Base-by-base conservation (phyloP, 441 rosid species). In the Erodium chrysanthum region DNA sequence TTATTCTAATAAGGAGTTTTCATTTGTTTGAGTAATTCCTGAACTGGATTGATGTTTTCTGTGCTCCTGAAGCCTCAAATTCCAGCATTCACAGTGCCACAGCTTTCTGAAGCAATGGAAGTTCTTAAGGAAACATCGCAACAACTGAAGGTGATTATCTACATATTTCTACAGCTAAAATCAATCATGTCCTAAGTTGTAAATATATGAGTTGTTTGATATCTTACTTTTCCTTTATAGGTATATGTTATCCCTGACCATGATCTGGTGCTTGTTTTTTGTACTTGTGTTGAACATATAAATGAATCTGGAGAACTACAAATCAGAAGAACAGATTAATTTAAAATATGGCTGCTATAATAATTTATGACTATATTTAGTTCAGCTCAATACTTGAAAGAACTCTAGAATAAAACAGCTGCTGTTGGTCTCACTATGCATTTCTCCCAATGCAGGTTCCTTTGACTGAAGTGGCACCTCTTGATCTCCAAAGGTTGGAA, bases 11-110 rank as follows among this genome's bases (percentile, higher is more conserved):
- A 68, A 62, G 72, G 75, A 75, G 79, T 78, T 81, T 79, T 79
- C 70, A 67, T 71, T 72, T n/a, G n/a, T 68, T 76, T 65, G 71
- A 72, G 74, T 79, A 74, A 66, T 74, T 70, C 81, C 84, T 84
- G 83, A 87, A 76, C 74, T 79, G 70, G 70, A 60, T 73, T 81
- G 76, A 69, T 90, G 59, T 82, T 82, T 85, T 87, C 75, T 71
- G 74, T 79, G 74, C 76, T 84, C 60, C 78, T 83, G 84, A 82
- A 92, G 97, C 92, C 85, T 82, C 86, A 84, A 77, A 75, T 88
- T 77, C 97, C 97, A 21, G 97, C 95, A 66, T 89, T 86, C 79
- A 86, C 92, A 15, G 90, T 84, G 46, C 84, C 85, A 64, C 97
- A 92, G 78, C 84, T 77, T 64, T 73, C 88, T 70, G 96, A 92